Percentiles rank a stretch among this genome's conserved stretches.
Evolutionary conservation across 176 grass and related monocot species (phyloP).

Genomic region (Phoenix roebelenii): DNA sequence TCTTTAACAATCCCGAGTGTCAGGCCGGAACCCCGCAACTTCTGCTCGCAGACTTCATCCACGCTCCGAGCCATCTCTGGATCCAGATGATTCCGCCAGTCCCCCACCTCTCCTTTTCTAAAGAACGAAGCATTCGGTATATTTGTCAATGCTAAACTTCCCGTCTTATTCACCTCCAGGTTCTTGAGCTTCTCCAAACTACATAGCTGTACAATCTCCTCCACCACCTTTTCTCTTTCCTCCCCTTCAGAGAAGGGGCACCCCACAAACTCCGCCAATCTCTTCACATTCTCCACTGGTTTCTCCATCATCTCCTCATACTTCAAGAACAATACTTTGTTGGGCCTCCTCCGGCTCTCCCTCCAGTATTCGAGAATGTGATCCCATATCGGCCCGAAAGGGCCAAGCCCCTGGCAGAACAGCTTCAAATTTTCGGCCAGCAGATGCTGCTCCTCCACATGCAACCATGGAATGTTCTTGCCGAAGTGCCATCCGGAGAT

Average conservation of each 20-base stretch:
- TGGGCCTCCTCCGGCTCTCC: slow-evolving; percentile 15
- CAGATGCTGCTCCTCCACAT: background rate
- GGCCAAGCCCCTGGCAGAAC: slow-evolving; percentile 29
- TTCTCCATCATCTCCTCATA: slow-evolving; percentile 34
- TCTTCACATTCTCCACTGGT: slow-evolving; percentile 1
- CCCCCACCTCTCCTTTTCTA: too few relatives aligned
- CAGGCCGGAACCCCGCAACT: too few relatives aligned
- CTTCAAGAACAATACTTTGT: slow-evolving; percentile 35
- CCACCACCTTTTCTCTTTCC: slow-evolving; percentile 3
- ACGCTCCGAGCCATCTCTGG: too few relatives aligned
- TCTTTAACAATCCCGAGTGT: too few relatives aligned
- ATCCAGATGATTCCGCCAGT: too few relatives aligned
- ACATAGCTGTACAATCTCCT: slow-evolving; percentile 13
- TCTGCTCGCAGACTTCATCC: too few relatives aligned
- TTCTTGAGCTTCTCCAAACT: too few relatives aligned
- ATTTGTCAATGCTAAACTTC: too few relatives aligned
- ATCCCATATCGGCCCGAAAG: slow-evolving; percentile 31
- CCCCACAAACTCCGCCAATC: slow-evolving; percentile 28
- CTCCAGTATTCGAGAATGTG: slow-evolving; percentile 33
- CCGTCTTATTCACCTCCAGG: too few relatives aligned
- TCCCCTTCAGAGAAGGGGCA: slow-evolving; percentile 25
- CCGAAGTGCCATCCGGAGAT: slow-evolving; percentile 35
- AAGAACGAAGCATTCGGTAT: too few relatives aligned
- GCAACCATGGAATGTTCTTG: background rate
- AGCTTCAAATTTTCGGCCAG: slow-evolving; percentile 7